Base-by-base conservation (phyloP, 1,139 yeast species). In the Magnusiomyces paraingens region DNA sequence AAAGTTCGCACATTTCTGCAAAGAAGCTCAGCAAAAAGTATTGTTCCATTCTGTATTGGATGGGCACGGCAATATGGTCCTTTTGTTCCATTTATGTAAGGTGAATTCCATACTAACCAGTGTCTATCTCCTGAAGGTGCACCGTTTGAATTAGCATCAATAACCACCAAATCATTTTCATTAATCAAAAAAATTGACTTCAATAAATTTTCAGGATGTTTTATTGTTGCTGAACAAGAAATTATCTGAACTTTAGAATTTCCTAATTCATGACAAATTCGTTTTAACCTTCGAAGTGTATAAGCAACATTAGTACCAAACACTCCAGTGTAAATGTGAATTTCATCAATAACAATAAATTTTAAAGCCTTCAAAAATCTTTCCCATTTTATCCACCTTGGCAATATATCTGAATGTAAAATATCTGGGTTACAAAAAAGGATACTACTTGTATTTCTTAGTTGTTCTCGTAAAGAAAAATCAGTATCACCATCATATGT, bases 401-500 rank as follows among this genome's bases (percentile, higher is more conserved):
- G 98, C 20, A 93, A 70, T 14, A 93, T 81, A 18, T 93, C 83
- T 0, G 90, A 79, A 69, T 93, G 99, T 2, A 94, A 74, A 74
- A 93, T 88, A 65, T 93, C 99, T 0, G 99, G 99, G 64, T 93
- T 93, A 0, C 98, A 88, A 66, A 93, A 89, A 10, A 93, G 83
- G 3, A 93, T 85, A 55, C 85, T 83, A 0, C 96, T 89, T 52
- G 74, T 74, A 29, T 75, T 73, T 52, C 89, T 74, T 21, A 89
- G 79, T 21, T 65, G 64, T 0, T 70, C 67, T 41, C 97, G 73
- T 15, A 74, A 74, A 3, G 73, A 72, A 40, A 73, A 65, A 1
- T 84, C 85, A 0, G 98, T 91, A 66, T 93, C 99, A 2, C 99
- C 99, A 68, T 93, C 99, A 64, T 82, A 93, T 0, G 98, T 87